Percentiles rank a stretch among this genome's conserved stretches.
phyloP scores from a whole-genome alignment of 2,329 filamentous ascomycete genomes.

The Penicillium sp. region DNA sequence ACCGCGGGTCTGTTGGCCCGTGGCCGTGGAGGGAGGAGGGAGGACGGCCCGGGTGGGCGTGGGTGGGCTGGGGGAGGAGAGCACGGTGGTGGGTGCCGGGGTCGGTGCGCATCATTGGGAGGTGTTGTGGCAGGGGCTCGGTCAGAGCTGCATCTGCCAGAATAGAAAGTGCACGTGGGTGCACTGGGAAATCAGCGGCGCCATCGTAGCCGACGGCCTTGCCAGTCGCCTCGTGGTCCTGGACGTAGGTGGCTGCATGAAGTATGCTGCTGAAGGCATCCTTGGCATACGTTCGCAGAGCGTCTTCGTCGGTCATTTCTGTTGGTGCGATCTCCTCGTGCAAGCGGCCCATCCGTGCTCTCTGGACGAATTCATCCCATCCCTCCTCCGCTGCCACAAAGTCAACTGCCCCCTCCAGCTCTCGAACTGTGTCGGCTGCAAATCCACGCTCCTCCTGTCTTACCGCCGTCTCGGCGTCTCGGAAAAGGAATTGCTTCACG shows the following conservation, averaged over 20 bases:
- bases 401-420: constrained; percentile 35
- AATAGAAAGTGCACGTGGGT: constrained; percentile 33
- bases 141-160: constrained; percentile 37
- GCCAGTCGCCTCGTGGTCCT: constrained; percentile 8
- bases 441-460: constrained; percentile 36
- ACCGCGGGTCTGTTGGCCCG: constrained; percentile 33
- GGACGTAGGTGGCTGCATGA: constrained; percentile 30
- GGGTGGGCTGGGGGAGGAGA: constrained; percentile 32
- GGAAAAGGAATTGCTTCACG: constrained; percentile 27
- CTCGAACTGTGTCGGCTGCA: constrained; percentile 37
- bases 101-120: constrained; percentile 44
- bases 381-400: constrained; percentile 37
- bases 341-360: constrained; percentile 40
- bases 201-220: constrained; percentile 8
- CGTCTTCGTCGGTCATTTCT: constrained; percentile 26
- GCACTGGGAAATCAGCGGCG: constrained; percentile 10
- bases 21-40: constrained; percentile 22
- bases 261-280: constrained; percentile 30
- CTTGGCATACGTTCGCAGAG: constrained; percentile 26
- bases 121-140: constrained; percentile 26
- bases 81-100: constrained; percentile 43
- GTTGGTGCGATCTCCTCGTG: constrained; percentile 43
- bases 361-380: constrained; percentile 45
- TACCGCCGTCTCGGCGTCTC: constrained; percentile 20
- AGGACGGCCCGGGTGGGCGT: constrained; percentile 13